These are phyloP conservation scores for Lomentospora prolificans DNA, from an alignment of 2,329 filamentous ascomycete genomes.

Conservation along the genomic window DNA sequence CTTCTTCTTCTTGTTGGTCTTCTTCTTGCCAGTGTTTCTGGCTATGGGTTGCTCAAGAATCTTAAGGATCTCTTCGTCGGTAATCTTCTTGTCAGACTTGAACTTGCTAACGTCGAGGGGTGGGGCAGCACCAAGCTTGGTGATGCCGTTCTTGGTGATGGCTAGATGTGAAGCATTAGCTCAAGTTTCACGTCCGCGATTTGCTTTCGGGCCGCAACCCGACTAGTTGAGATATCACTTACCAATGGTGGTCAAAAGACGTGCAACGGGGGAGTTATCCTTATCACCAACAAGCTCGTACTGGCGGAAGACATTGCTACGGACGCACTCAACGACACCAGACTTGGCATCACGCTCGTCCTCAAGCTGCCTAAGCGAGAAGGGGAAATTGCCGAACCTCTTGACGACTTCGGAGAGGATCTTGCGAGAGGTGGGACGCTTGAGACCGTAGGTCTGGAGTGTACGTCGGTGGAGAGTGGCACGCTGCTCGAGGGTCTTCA, in stretches of 20 bases:
- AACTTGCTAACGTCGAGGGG: slow-evolving; percentile 68
- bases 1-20: slow-evolving; percentile 83
- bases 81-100: slow-evolving; percentile 97
- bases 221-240: slow-evolving; percentile 33
- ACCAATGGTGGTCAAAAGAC: slow-evolving; percentile 89
- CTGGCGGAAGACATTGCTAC: slow-evolving; percentile 82
- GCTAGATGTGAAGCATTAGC: slow-evolving; percentile 39
- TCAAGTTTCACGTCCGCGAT: not conserved
- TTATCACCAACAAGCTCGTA: slow-evolving; percentile 96
- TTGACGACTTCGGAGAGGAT: slow-evolving; percentile 89
- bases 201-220: too few relatives aligned
- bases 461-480: slow-evolving; percentile 91
- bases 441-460: slow-evolving; percentile 81
- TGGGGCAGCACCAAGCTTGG: slow-evolving; percentile 70
- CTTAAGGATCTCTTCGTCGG: slow-evolving; percentile 88
- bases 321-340: slow-evolving; percentile 91
- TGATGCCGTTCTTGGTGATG: slow-evolving; percentile 95
- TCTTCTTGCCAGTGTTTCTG: slow-evolving; percentile 84
- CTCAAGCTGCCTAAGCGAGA: slow-evolving; percentile 92
- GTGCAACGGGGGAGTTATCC: slow-evolving; percentile 73
- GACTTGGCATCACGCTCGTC: slow-evolving; percentile 95
- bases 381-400: slow-evolving; percentile 96
- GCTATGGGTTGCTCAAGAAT: slow-evolving; percentile 82
- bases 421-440: slow-evolving; percentile 87
- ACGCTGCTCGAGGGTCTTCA: slow-evolving; percentile 82